phyloP scores from a whole-genome alignment of 1,284 basidiomycete genomes.

The Mrakiaceae sp. region DNA sequence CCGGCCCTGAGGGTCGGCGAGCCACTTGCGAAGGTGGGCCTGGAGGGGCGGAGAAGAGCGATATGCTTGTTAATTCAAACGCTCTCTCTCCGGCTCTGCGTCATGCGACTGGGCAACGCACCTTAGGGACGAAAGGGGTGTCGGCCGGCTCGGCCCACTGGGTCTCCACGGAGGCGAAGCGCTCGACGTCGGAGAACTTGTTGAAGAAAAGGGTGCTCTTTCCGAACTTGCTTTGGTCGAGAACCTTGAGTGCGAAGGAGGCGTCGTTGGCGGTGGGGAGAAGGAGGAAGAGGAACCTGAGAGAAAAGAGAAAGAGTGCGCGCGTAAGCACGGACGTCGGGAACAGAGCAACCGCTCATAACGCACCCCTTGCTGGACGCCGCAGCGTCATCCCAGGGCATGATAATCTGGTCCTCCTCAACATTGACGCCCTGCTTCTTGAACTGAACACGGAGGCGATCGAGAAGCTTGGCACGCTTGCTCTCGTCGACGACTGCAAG shows the following conservation, averaged over 20 bases:
- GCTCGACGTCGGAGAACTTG: constrained; percentile 86
- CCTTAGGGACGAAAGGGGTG: constrained; percentile 57
- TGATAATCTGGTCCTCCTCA: constrained; percentile 60
- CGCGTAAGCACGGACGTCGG: not conserved
- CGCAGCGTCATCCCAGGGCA: constrained; percentile 70
- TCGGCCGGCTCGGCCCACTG: constrained; percentile 55
- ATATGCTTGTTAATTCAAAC: not conserved
- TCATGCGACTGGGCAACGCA: constrained; percentile 29
- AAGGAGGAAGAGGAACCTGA: constrained; percentile 81
- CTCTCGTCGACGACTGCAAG: constrained; percentile 56
- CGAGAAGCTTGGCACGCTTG: constrained; percentile 63
- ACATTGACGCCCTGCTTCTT: constrained; percentile 63
- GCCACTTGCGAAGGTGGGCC: constrained; percentile 94
- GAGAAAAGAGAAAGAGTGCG: not conserved
- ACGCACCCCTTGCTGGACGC: constrained; percentile 78
- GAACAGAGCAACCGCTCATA: constrained; percentile 5
- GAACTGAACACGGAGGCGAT: constrained; percentile 73
- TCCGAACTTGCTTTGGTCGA: constrained; percentile 81
- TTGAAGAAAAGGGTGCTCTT: constrained; percentile 85
- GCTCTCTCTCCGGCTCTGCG: no score
- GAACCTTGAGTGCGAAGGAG: constrained; percentile 59
- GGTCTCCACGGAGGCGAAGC: constrained; percentile 57
- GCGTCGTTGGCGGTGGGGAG: constrained; percentile 74
- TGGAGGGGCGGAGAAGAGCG: constrained; percentile 28
- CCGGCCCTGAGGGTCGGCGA: constrained; percentile 80